These are phyloP conservation scores for Penicillium sp. DNA, from an alignment of 2,329 filamentous ascomycete species.

Conservation along the genomic window DNA sequence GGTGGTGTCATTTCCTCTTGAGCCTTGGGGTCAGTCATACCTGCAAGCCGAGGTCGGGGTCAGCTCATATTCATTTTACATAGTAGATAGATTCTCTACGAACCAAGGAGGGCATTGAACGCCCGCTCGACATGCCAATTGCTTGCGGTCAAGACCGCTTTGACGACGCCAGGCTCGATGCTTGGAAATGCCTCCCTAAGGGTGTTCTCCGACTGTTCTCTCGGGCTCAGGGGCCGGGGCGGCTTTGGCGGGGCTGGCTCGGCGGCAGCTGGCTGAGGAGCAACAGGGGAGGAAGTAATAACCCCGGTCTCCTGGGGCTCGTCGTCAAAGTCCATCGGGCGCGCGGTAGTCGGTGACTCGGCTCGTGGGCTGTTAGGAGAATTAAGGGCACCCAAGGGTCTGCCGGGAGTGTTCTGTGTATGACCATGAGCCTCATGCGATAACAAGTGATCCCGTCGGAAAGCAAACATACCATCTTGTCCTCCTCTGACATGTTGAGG, in stretches of 20 bases:
- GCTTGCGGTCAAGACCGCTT: constrained; percentile 78
- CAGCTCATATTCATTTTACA: neutral
- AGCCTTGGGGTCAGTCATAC: constrained; percentile 74
- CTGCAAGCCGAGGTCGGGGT: constrained; percentile 33
- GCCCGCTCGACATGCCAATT: constrained; percentile 80
- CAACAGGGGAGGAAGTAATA: constrained; percentile 20
- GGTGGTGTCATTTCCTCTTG: constrained; percentile 55
- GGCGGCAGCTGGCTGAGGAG: constrained; percentile 24
- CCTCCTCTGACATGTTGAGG: constrained; percentile 31
- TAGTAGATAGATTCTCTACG: constrained; percentile 20
- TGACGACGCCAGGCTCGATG: constrained; percentile 72
- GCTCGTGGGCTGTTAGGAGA: constrained; percentile 32
- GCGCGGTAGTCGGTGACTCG: constrained; percentile 49
- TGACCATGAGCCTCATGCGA: constrained; percentile 18
- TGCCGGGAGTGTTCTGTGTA: constrained; percentile 30
- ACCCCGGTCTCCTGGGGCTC: constrained; percentile 42
- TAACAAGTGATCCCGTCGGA: constrained; percentile 5
- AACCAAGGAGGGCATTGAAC: constrained; percentile 86
- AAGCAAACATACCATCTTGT: constrained; percentile 26
- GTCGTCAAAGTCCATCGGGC: constrained; percentile 51
- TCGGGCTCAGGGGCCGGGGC: constrained; percentile 69
- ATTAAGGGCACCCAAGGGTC: constrained; percentile 22
- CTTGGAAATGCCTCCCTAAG: constrained; percentile 87
- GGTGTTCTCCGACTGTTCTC: constrained; percentile 76
- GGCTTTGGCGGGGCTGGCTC: constrained; percentile 63